phyloP scores from a whole-genome alignment of 2,329 filamentous ascomycete species.

The Bisporella sp. region DNA sequence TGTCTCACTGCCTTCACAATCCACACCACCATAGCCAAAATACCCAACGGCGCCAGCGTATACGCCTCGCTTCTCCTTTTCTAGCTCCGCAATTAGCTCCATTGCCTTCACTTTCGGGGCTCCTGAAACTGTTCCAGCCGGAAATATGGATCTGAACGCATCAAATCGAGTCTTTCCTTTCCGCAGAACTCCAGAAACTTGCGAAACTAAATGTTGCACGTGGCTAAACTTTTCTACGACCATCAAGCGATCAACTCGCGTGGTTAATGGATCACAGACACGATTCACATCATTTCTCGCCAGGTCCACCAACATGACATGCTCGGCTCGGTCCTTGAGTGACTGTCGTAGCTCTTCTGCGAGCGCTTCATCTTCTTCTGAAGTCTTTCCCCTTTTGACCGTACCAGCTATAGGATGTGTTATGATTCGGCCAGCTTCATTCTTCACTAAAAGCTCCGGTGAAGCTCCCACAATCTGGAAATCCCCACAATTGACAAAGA shows the following conservation, averaged over 20 bases:
- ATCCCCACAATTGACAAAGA: constrained; percentile 85
- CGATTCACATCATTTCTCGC: constrained; percentile 96
- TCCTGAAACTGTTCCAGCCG: constrained; percentile 89
- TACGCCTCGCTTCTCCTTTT: constrained; percentile 87
- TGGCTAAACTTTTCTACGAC: constrained; percentile 91
- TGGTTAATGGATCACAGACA: constrained; percentile 84
- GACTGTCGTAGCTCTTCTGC: constrained; percentile 71
- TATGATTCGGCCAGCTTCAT: constrained; percentile 78
- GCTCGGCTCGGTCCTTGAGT: constrained; percentile 87
- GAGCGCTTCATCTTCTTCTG: constrained; percentile 74
- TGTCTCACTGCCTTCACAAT: constrained; percentile 50
- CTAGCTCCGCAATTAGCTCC: constrained; percentile 92
- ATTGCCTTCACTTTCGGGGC: constrained; percentile 95
- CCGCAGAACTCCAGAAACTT: constrained; percentile 87
- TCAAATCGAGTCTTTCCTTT: constrained; percentile 84
- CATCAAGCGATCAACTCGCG: constrained; percentile 90
- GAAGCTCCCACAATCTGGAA: constrained; percentile 96
- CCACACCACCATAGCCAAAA: constrained; percentile 78
- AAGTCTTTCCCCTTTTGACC: constrained; percentile 74
- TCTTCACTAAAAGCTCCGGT: constrained; percentile 90
- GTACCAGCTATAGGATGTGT: constrained; percentile 97
- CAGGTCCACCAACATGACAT: constrained; percentile 96
- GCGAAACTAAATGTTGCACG: constrained; percentile 93
- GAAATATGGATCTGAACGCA: constrained; percentile 93
- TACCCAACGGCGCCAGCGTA: constrained; percentile 97